A percentile compares a stretch with the other conserved stretches of the same genome.
Conservation (phyloP, 352 stramenopile species). For the Pythium chondricola region DNA sequence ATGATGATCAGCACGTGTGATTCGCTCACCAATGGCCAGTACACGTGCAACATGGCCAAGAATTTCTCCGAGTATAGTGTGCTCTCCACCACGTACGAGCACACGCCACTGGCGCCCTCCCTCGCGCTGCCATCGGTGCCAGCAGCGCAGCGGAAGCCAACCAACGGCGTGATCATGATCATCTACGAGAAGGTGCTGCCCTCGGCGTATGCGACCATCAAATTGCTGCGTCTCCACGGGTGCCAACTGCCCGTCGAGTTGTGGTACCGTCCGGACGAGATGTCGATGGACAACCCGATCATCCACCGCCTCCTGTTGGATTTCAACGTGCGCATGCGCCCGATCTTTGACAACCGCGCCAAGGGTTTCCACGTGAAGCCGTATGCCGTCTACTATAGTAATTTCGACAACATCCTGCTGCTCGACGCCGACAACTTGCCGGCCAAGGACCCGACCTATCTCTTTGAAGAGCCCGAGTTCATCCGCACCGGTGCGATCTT, state of each 20-base stretch:
- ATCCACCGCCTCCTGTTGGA: slow-evolving; percentile 58
- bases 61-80: slow-evolving; percentile 82
- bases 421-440: slow-evolving; percentile 81
- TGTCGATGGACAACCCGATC: slow-evolving; percentile 78
- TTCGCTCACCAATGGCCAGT: slow-evolving; percentile 60
- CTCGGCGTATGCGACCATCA: slow-evolving; percentile 72
- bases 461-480: slow-evolving; percentile 80
- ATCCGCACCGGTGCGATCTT: slow-evolving; percentile 72
- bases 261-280: slow-evolving; percentile 83
- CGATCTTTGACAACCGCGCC: slow-evolving; percentile 71
- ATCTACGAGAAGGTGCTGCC: slow-evolving; percentile 80
- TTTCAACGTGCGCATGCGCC: slow-evolving; percentile 71
- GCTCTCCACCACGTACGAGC: slow-evolving; percentile 60
- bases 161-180: slow-evolving; percentile 79
- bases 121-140: slow-evolving; percentile 46
- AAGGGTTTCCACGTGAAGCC: slow-evolving; percentile 80
- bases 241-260: slow-evolving; percentile 77
- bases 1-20: slow-evolving; percentile 78
- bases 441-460: slow-evolving; percentile 72
- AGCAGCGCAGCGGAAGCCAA: slow-evolving; percentile 38
- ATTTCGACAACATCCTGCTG: slow-evolving; percentile 79
- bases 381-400: slow-evolving; percentile 83
- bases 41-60: slow-evolving; percentile 74
- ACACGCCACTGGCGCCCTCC: slow-evolving; percentile 58
- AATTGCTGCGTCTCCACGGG: slow-evolving; percentile 67